A percentile compares a stretch with the other conserved stretches of the same genome.
Evolutionary conservation across 257 asterid species (phyloP).

Genomic region (Solanum peruvianum): DNA sequence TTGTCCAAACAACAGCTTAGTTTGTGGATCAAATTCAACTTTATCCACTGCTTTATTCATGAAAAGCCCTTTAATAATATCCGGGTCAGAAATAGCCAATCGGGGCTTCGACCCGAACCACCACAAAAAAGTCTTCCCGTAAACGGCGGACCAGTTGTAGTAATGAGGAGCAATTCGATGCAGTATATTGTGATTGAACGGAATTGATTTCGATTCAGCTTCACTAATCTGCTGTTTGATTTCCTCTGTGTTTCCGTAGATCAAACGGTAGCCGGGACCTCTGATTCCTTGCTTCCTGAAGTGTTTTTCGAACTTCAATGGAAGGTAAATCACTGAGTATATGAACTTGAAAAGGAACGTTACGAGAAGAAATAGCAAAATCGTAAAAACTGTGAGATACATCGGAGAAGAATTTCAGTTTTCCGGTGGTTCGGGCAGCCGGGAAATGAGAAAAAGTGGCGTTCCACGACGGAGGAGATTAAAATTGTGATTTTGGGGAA

Average conservation of each 20-base stretch:
- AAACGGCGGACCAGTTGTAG: conserved; percentile 33
- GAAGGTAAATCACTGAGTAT: conserved; percentile 19
- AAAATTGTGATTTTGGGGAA: background rate
- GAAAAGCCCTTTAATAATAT: conserved; percentile 33
- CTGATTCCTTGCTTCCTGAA: conserved; percentile 35
- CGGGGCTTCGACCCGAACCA: conserved; percentile 51
- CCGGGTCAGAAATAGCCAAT: conserved; percentile 35
- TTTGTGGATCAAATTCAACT: conserved; percentile 20
- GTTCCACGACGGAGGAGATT: background rate
- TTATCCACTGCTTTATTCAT: conserved; percentile 17
- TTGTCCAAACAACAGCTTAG: conserved; percentile 38
- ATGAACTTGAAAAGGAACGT: background rate
- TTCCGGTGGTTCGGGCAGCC: background rate
- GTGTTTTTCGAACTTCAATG: conserved; percentile 23
- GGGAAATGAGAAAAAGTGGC: background rate
- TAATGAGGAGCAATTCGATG: conserved; percentile 39
- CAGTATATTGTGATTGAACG: conserved; percentile 32
- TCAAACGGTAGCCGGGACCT: conserved; percentile 41
- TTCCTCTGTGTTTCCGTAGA: conserved; percentile 41
- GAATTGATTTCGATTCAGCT: conserved; percentile 27
- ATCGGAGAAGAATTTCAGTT: background rate
- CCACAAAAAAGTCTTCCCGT: conserved; percentile 30
- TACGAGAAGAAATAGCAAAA: background rate
- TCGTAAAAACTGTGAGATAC: background rate
- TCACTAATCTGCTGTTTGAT: conserved; percentile 20